Evolutionary conservation across 495 filamentous ascomycete genomes (phyloP).

Genomic region (Paragyromitra xinjiangensis): DNA sequence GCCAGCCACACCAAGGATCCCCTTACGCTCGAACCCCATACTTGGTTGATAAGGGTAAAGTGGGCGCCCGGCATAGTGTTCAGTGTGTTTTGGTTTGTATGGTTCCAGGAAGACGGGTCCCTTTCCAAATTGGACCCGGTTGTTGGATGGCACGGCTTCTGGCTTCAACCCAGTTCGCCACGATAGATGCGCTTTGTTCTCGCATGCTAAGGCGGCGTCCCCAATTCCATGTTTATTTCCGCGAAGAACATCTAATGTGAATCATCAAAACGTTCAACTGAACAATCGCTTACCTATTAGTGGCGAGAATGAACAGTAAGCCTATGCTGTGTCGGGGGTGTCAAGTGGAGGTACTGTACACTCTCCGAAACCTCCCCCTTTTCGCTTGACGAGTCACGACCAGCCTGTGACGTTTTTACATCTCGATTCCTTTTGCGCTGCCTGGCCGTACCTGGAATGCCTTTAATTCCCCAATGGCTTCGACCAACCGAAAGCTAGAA

Average conservation of each 20-base stretch:
- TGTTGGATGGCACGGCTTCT: slow-evolving; percentile 35
- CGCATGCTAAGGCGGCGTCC: slow-evolving; percentile 22
- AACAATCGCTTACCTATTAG: slow-evolving; percentile 19
- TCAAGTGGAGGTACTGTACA: slow-evolving; percentile 16
- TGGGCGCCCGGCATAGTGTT: slow-evolving; percentile 36
- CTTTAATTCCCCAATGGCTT: slow-evolving; percentile 32
- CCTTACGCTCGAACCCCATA: slow-evolving; percentile 49
- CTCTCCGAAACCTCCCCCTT: slow-evolving; percentile 32
- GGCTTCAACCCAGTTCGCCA: slow-evolving; percentile 21
- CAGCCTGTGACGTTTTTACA: slow-evolving; percentile 28
- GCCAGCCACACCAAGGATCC: slow-evolving; percentile 39
- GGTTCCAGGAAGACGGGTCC: slow-evolving; percentile 53
- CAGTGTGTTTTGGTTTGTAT: slow-evolving; percentile 47
- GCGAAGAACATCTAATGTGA: slow-evolving; percentile 48
- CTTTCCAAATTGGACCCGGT: slow-evolving; percentile 53
- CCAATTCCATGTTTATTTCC: slow-evolving; percentile 50
- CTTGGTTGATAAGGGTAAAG: slow-evolving; percentile 50
- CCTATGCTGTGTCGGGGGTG: slow-evolving; percentile 27
- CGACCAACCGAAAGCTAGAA: slow-evolving; percentile 21
- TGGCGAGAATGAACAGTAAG: slow-evolving; percentile 31
- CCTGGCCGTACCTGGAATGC: slow-evolving; percentile 11
- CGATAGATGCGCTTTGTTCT: slow-evolving; percentile 42
- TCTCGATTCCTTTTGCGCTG: slow-evolving; percentile 40
- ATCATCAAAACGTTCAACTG: slow-evolving; percentile 39
- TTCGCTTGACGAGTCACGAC: slow-evolving; percentile 28